Base-by-base conservation (phyloP, 352 stramenopile species). In the Globisporangium mamillatum region DNA sequence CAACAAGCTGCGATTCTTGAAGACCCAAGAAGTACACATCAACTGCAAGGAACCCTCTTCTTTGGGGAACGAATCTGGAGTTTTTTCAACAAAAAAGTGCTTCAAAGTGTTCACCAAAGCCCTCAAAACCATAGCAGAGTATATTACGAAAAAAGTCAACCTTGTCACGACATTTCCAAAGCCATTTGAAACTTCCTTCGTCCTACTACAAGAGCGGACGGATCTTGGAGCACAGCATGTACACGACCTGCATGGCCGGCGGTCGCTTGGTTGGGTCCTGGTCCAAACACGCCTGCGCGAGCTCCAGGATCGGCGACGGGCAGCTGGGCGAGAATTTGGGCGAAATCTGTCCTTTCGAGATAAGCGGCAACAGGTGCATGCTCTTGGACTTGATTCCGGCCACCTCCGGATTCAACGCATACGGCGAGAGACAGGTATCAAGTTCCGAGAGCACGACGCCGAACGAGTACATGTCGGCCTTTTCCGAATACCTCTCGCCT, bases 391-490 rank as follows among this genome's bases (percentile, higher is more conserved):
- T 62, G n/a, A 48, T 53, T 34, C 59, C 25, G 4, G 2, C 59
- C 4, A 46, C 38, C 53, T 69, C 20, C 46, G 65, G 12, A 14
- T 56, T 14, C 50, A 52, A 16, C 57, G 65, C 79, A 82, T 29
- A 67, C 56, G 64, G 73, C 63, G 29, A 80, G 64, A 14, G 67
- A 67, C 32, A 61, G 64, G 36, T 72, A 71, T 95, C 88, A 34
- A 95, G 72, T 65, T 95, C 88, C 48, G 80, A 92, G 25, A 95
- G 78, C 63, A 95, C 88, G 59, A 95, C 85, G 69, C 88, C 88
- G 58, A 92, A 96, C 73, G 88, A 94, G 82, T 93, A 96, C 53
- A 96, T 82, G 63, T 96, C 88, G 36, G 86, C 85, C 72, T 92
- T 71, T 50, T 76, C 72, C 14, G 66, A 71, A 65, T 93, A 90